phyloP scores from a whole-genome alignment of 2,329 filamentous ascomycete genomes.

The Trichoderma koningiopsis region DNA sequence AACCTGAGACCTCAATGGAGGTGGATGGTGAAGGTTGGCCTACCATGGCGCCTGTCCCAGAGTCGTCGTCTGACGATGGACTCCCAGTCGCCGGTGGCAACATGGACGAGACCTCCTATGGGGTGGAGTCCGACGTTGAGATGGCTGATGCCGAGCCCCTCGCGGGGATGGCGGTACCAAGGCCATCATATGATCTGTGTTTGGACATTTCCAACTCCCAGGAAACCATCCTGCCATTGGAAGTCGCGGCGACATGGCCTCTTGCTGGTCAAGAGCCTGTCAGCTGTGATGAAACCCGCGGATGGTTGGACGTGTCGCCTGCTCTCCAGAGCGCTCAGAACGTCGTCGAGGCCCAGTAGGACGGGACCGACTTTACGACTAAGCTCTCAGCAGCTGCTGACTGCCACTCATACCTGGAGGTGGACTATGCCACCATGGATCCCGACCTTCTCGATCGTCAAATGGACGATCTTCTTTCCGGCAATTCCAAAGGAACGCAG shows the following conservation, averaged over 20 bases:
- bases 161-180: slow-evolving; percentile 12
- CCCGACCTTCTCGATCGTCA: slow-evolving; percentile 17
- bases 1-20: slow-evolving; percentile 13
- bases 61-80: slow-evolving; percentile 2
- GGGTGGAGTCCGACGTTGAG: slow-evolving; percentile 20
- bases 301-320: slow-evolving; percentile 16
- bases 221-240: slow-evolving; percentile 22
- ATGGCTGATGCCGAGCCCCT: slow-evolving; percentile 6
- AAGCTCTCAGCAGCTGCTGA: slow-evolving; percentile 11
- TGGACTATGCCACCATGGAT: slow-evolving; percentile 14
- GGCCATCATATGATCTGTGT: not conserved
- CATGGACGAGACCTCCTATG: slow-evolving; percentile 17
- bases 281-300: slow-evolving; percentile 15
- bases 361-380: slow-evolving; percentile 6
- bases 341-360: slow-evolving; percentile 25
- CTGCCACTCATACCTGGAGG: slow-evolving; percentile 7
- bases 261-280: slow-evolving; percentile 17
- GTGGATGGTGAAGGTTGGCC: slow-evolving; percentile 10
- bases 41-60: not conserved
- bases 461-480: slow-evolving; percentile 18
- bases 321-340: not conserved
- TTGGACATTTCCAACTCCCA: not conserved
- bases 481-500: not conserved
- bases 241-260: slow-evolving; percentile 12
- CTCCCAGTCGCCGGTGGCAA: slow-evolving; percentile 1